A percentile compares a stretch with the other conserved stretches of the same genome.
Evolutionary conservation across 352 stramenopile species (phyloP).

Genomic region (Pythium aristosporum): DNA sequence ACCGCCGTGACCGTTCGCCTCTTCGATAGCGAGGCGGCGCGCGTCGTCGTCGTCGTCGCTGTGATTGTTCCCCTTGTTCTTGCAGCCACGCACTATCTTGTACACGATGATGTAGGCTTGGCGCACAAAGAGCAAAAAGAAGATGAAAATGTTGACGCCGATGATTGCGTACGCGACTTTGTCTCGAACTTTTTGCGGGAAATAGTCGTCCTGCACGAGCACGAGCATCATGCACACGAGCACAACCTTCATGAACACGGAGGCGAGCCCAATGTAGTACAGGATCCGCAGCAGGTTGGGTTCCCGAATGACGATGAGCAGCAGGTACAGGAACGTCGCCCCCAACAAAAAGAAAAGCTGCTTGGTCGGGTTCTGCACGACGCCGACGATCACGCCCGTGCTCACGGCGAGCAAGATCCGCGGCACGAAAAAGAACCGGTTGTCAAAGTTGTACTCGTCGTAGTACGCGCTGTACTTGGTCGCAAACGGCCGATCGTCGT

Average conservation of each 20-base stretch:
- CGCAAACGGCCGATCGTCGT: conserved; percentile 76
- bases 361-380: conserved; percentile 60
- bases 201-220: conserved; percentile 74
- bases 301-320: conserved; percentile 65
- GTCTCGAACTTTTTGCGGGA: conserved; percentile 76
- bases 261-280: conserved; percentile 79
- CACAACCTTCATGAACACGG: conserved; percentile 81
- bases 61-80: conserved; percentile 27
- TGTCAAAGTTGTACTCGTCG: conserved; percentile 89
- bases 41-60: conserved; percentile 22
- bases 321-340: conserved; percentile 68
- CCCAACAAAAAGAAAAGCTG: conserved; percentile 77
- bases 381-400: conserved; percentile 72
- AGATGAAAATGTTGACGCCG: conserved; percentile 81
- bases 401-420: conserved; percentile 66
- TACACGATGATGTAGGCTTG: conserved; percentile 78
- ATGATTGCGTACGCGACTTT: conserved; percentile 87
- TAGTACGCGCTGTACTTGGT: conserved; percentile 87
- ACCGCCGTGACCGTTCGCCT: conserved; percentile 11
- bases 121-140: conserved; percentile 74
- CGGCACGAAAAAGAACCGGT: conserved; percentile 87
- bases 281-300: conserved; percentile 80
- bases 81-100: conserved; percentile 51
- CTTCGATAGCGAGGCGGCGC: conserved; percentile 12
- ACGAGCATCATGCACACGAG: conserved; percentile 81